Percentiles rank a stretch among this genome's conserved stretches.
Conservation (phyloP, 345 rosid genomes). For the Salix suchowensis region DNA sequence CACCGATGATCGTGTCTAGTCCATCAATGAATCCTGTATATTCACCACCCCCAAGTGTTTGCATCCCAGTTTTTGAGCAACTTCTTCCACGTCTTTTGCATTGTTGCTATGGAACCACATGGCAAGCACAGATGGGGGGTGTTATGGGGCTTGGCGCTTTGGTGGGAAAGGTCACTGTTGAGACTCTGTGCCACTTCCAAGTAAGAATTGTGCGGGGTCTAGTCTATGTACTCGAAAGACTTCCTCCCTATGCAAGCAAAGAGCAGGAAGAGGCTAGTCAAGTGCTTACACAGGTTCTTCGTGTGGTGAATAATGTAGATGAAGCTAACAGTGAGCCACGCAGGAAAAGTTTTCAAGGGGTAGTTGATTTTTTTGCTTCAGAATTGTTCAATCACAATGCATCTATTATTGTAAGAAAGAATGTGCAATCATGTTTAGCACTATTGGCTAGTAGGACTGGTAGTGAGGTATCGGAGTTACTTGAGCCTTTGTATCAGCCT, state of each 20-base stretch:
- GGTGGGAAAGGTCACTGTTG: slow-evolving; percentile 97
- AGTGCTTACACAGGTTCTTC: slow-evolving; percentile 95
- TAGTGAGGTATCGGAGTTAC: slow-evolving; percentile 95
- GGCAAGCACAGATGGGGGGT: slow-evolving; percentile 99
- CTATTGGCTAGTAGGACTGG: slow-evolving; percentile 98
- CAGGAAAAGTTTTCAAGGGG: slow-evolving; percentile 89
- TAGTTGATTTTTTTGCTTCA: slow-evolving; percentile 85
- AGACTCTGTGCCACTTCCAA: slow-evolving; percentile 82
- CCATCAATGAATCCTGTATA: slow-evolving; percentile 99
- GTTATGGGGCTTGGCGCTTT: slow-evolving; percentile 96
- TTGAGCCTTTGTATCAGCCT: slow-evolving; percentile 80
- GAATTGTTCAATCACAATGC: slow-evolving; percentile 90
- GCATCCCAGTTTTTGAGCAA: slow-evolving; percentile 92
- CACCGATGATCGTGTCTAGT: slow-evolving; percentile 96
- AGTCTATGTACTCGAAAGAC: slow-evolving; percentile 86
- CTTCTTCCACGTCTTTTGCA: slow-evolving; percentile 94
- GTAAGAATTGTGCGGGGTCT: slow-evolving; percentile 80
- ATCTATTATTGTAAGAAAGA: slow-evolving; percentile 80
- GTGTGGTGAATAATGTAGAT: slow-evolving; percentile 93
- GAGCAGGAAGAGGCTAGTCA: slow-evolving; percentile 99
- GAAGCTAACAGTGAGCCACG: slow-evolving; percentile 94
- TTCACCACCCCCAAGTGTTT: slow-evolving; percentile 89
- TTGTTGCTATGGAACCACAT: slow-evolving; percentile 93
- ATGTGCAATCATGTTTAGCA: slow-evolving; percentile 92
- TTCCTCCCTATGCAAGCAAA: slow-evolving; percentile 85